These are phyloP conservation scores for Russula vinacea DNA, from an alignment of 768 basidiomycete genomes.

Conservation along the genomic window DNA sequence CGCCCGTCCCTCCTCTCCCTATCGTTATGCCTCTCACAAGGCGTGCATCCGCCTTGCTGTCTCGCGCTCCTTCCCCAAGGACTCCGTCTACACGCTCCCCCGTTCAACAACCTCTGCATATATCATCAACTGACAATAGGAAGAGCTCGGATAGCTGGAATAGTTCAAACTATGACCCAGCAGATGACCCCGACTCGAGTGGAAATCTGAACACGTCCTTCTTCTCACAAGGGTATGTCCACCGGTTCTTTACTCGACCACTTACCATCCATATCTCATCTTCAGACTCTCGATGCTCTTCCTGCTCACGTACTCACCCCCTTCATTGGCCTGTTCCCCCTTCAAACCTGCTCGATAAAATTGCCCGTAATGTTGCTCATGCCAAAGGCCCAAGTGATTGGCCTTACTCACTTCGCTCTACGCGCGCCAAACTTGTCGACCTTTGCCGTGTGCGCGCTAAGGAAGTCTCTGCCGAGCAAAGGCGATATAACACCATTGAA, in stretches of 20 bases:
- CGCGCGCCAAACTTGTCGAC: slow-evolving; percentile 78
- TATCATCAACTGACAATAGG: slow-evolving; percentile 47
- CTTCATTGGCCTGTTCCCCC: slow-evolving; percentile 82
- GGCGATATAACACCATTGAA: slow-evolving; percentile 43
- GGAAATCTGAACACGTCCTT: slow-evolving; percentile 70
- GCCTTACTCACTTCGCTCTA: slow-evolving; percentile 80
- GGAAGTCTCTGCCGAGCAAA: slow-evolving; percentile 40
- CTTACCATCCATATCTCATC: slow-evolving; percentile 23
- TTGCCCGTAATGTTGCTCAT: slow-evolving; percentile 70
- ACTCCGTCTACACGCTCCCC: slow-evolving; percentile 64
- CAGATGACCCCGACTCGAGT: slow-evolving; percentile 63
- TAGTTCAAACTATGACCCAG: slow-evolving; percentile 66
- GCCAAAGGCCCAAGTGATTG: slow-evolving; percentile 76
- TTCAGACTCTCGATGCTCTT: slow-evolving; percentile 76
- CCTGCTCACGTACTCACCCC: slow-evolving; percentile 83
- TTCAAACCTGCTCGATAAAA: slow-evolving; percentile 81
- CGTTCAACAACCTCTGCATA: slow-evolving; percentile 50
- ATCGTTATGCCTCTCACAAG: slow-evolving; percentile 56
- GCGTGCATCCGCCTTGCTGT: slow-evolving; percentile 50
- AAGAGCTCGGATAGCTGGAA: slow-evolving; percentile 85
- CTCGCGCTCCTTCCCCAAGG: slow-evolving; percentile 43
- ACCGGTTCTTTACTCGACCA: slow-evolving; percentile 16
- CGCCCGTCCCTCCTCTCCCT: slow-evolving; percentile 52
- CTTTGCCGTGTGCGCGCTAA: slow-evolving; percentile 65
- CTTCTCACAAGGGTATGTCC: slow-evolving; percentile 61